Conservation (phyloP, 2,329 filamentous ascomycete species). For the Colletotrichum sp. region DNA sequence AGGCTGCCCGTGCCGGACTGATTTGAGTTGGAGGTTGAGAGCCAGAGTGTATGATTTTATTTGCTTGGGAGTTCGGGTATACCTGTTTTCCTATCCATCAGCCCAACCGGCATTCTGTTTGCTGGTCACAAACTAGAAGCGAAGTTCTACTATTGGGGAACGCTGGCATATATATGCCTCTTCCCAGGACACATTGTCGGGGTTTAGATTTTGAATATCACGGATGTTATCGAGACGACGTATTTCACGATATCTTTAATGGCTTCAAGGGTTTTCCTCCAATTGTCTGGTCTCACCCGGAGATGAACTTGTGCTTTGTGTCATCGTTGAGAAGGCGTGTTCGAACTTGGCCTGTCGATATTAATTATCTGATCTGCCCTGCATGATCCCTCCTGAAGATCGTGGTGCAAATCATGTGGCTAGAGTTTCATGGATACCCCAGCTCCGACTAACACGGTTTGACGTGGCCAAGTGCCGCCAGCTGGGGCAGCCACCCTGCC, state of each 20-base stretch:
- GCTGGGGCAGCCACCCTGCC: not conserved
- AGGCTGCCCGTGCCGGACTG: conserved; percentile 20
- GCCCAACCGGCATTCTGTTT: not conserved
- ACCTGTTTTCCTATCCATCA: conserved; percentile 3
- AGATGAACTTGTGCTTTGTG: not conserved
- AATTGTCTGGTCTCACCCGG: not conserved
- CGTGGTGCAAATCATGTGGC: not conserved
- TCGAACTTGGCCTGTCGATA: not conserved
- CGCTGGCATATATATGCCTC: not conserved
- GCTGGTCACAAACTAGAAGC: not conserved
- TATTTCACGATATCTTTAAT: not conserved
- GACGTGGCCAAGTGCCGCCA: not conserved
- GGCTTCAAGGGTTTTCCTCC: not conserved
- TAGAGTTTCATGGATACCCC: not conserved
- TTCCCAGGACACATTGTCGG: not conserved
- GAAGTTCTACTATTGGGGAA: not conserved
- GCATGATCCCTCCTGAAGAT: not conserved
- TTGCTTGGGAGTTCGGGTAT: conserved; percentile 17
- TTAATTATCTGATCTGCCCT: not conserved
- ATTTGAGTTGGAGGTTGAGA: not conserved
- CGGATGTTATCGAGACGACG: not conserved
- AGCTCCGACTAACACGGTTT: not conserved
- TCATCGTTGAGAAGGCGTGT: not conserved
- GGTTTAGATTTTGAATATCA: not conserved
- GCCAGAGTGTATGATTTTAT: not conserved